A percentile compares a stretch with the other conserved stretches of the same genome.
These are phyloP conservation scores for Furcasterigmium sp. DNA, from an alignment of 2,329 filamentous ascomycete genomes.

Conservation along the genomic window DNA sequence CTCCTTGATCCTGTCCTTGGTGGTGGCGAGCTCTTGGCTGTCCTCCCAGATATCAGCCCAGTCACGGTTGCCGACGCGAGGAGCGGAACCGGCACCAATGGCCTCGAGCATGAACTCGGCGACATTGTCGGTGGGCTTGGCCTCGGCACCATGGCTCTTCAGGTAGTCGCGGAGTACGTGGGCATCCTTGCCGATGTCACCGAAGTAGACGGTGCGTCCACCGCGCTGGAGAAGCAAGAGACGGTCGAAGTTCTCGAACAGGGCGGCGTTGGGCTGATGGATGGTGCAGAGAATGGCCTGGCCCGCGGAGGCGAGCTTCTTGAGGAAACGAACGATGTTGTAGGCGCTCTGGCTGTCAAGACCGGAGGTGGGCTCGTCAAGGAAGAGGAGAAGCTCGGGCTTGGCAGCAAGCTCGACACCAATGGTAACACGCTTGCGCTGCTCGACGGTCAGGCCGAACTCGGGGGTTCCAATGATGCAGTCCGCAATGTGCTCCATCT, in stretches of 20 bases:
- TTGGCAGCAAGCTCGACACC: constrained; percentile 86
- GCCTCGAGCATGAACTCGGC: constrained; percentile 84
- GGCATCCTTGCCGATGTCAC: constrained; percentile 74
- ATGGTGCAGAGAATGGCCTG: constrained; percentile 90
- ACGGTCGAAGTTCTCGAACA: constrained; percentile 86
- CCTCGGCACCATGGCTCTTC: constrained; percentile 55
- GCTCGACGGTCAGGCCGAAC: constrained; percentile 64
- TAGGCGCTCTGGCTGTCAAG: constrained; percentile 68
- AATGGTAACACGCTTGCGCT: constrained; percentile 77
- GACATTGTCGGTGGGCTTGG: constrained; percentile 50
- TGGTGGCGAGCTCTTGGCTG: constrained; percentile 61
- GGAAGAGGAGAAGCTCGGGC: constrained; percentile 69
- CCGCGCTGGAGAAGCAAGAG: constrained; percentile 73
- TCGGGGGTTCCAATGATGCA: constrained; percentile 55
- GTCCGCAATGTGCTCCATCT: constrained; percentile 55
- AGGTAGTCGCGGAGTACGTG: constrained; percentile 61
- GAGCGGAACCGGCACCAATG: constrained; percentile 68
- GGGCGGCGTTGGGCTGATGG: constrained; percentile 79
- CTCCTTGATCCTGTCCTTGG: constrained; percentile 60
- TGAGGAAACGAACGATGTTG: constrained; percentile 74
- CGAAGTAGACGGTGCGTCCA: constrained; percentile 80
- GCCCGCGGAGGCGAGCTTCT: constrained; percentile 70
- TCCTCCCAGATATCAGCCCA: constrained; percentile 78
- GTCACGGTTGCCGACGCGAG: constrained; percentile 68
- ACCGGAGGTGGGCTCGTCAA: constrained; percentile 75